Evolutionary conservation across 2,329 filamentous ascomycete genomes (phyloP), one percentile per base, ranked within the genome.

Genomic region (Arachnomyces sp.): DNA sequence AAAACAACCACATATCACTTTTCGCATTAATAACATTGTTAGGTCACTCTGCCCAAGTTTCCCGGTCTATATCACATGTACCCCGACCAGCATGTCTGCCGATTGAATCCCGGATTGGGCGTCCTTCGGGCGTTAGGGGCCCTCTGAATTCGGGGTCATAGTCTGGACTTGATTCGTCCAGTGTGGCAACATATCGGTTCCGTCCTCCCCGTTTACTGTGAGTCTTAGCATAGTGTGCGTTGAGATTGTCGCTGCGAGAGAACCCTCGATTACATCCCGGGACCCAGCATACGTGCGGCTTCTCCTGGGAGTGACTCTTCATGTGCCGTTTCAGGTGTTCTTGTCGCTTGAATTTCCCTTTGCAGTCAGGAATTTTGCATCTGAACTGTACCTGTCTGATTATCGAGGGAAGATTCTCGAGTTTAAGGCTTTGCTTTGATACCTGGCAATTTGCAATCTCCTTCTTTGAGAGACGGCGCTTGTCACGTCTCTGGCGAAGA

Each of bases 241-340:
- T 69, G 34, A 69, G 60, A 44, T 69, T 68, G 44, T 69, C 66
- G 16, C 62, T 68, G 33, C 66, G 55, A 3, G 62, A 65, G 46
- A 69, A 69, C 2, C 57, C 58, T 6, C 60, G 56, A 34, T 62
- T 57, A 43, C 65, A 68, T 7, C 59, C 64, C 1, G 63, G 61
- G 2, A 66, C 63, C 66, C 65, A 68, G 44, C 66, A 68, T 7
- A 61, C 56, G 50, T 66, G 62, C 3, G 60, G 60, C 50, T 65
- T 65, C 36, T 66, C 62, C 43, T 65, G 62, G 25, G 66, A 67
- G 40, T 71, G 68, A 12, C 61, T 70, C 51, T 63, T 67, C 55
- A 67, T 64, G 48, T 73, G 70, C 8, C 69, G 55, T 54, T 71
- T 70, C 13, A 72, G 53, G 42, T 72, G 69, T 45, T 73, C 69